Evolutionary conservation across 768 basidiomycete genomes (phyloP).

Genomic region (Kwoniella newhampshirensis): DNA sequence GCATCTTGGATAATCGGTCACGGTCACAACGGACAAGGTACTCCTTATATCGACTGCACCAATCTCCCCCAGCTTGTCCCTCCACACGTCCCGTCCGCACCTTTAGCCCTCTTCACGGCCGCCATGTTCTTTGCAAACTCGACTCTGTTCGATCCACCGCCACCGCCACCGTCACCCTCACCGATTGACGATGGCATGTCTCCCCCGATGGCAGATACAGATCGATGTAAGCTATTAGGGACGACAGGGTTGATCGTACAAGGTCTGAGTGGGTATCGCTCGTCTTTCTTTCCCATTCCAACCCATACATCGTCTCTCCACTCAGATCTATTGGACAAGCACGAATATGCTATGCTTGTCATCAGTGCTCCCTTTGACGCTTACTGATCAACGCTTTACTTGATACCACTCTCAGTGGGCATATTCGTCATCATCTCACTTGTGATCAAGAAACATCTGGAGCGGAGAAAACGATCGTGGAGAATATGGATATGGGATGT

Average conservation of each 20-base stretch:
- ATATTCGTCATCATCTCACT: conserved; percentile 81
- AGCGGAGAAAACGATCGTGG: conserved; percentile 83
- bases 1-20: too few species aligned
- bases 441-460: conserved; percentile 82
- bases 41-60: too few species aligned
- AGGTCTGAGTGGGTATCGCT: conserved; percentile 37
- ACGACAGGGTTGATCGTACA: conserved; percentile 50
- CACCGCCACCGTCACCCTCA: conserved; percentile 7
- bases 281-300: not conserved
- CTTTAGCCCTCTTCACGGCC: too few species aligned
- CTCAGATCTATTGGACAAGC: too few species aligned
- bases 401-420: conserved; percentile 86
- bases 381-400: conserved; percentile 48
- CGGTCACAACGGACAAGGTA: too few species aligned
- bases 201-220: conserved; percentile 17
- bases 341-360: too few species aligned
- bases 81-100: too few species aligned
- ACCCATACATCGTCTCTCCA: too few species aligned
- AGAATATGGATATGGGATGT: conserved; percentile 94
- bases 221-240: conserved; percentile 47
- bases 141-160: conserved; percentile 1
- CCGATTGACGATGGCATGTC: not conserved
- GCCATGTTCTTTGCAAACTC: too few species aligned
- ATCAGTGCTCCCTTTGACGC: too few species aligned
- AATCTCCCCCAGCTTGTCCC: too few species aligned